These are phyloP conservation scores for Phialophora chinensis DNA, from an alignment of 2,329 filamentous ascomycete genomes.

Conservation along the genomic window DNA sequence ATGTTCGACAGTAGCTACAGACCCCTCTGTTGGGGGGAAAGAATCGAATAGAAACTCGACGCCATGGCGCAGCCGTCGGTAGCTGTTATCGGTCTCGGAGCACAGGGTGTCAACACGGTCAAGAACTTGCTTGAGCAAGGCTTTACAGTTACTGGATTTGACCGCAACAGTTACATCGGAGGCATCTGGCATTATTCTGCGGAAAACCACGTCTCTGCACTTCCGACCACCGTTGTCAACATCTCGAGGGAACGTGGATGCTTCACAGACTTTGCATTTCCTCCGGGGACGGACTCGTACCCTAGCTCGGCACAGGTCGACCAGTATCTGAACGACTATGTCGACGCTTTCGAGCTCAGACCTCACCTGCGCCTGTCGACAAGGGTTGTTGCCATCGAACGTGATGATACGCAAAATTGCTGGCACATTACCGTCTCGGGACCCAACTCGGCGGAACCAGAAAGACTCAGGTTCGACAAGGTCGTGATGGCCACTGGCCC, in stretches of 20 bases:
- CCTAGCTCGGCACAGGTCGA: slow-evolving; percentile 29
- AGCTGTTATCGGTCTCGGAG: slow-evolving; percentile 18
- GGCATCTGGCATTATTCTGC: slow-evolving; percentile 54
- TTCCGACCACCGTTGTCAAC: slow-evolving; percentile 29
- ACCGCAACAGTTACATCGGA: slow-evolving; percentile 50
- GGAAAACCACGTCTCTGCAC: slow-evolving; percentile 35
- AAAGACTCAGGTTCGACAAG: slow-evolving; percentile 43
- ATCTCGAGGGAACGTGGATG: slow-evolving; percentile 28
- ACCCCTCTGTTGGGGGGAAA: background rate
- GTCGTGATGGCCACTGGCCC: slow-evolving; percentile 45
- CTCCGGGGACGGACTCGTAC: slow-evolving; percentile 26
- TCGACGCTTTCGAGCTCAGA: slow-evolving; percentile 27
- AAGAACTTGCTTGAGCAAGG: slow-evolving; percentile 55
- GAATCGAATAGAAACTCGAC: background rate
- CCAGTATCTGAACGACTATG: slow-evolving; percentile 33
- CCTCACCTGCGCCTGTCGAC: slow-evolving; percentile 30
- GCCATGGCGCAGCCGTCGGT: background rate
- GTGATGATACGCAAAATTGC: slow-evolving; percentile 3
- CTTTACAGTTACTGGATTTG: slow-evolving; percentile 53
- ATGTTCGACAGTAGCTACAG: background rate
- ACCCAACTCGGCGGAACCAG: background rate
- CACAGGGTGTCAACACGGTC: slow-evolving; percentile 48
- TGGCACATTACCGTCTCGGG: slow-evolving; percentile 4
- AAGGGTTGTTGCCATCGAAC: background rate
- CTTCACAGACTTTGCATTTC: slow-evolving; percentile 36